A percentile compares a stretch with the other conserved stretches of the same genome.
Conservation (phyloP, 225 moss, liverwort and hornwort species). For the Pseudoscleropodium purum region DNA sequence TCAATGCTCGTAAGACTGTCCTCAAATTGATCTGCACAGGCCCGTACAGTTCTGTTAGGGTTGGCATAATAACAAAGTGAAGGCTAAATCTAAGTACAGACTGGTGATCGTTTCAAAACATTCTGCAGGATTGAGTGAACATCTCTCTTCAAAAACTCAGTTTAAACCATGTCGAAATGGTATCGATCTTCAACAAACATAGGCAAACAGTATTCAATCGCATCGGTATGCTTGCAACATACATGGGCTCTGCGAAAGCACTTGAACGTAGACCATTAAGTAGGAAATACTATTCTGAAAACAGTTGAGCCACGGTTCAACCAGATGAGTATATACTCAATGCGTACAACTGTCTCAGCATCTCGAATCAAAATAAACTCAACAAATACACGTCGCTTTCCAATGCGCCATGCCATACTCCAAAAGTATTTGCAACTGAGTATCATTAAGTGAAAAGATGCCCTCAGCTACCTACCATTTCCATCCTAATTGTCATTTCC, state of each 20-base stretch:
- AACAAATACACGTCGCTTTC: neutral
- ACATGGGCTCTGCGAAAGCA: neutral
- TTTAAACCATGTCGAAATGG: neutral
- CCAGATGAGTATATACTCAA: neutral
- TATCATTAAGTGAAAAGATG: neutral
- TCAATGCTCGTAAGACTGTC: neutral
- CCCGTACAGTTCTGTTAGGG: neutral
- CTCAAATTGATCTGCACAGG: neutral
- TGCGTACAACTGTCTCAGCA: too few species aligned
- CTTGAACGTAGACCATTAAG: neutral
- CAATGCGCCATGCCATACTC: neutral
- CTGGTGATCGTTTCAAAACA: neutral
- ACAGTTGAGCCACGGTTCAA: neutral
- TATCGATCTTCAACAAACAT: neutral
- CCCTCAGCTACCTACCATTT: neutral
- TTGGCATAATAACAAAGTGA: neutral
- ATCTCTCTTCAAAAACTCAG: neutral
- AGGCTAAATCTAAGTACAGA: neutral
- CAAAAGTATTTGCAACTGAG: neutral
- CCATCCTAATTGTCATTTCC: neutral
- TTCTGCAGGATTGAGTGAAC: neutral
- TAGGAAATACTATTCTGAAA: neutral
- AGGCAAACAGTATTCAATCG: neutral
- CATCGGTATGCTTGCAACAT: neutral
- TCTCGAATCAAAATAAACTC: neutral